phyloP scores from a whole-genome alignment of 2,329 filamentous ascomycete genomes.

The Alternaria tenuissima region DNA sequence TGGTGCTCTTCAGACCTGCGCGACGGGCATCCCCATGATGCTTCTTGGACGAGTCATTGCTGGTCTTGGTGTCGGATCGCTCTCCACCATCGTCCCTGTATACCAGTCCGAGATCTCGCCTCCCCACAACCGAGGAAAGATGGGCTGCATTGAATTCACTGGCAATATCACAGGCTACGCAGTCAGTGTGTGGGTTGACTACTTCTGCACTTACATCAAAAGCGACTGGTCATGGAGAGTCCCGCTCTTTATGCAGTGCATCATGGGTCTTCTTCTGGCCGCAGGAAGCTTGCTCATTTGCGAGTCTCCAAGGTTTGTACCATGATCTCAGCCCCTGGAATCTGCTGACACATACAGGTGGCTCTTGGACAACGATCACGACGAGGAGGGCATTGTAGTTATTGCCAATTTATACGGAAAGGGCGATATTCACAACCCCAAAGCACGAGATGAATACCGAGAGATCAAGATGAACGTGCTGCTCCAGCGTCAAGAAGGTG shows the following conservation, averaged over 20 bases:
- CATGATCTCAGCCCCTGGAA: neutral
- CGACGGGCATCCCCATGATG: constrained; percentile 90
- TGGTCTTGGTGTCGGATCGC: constrained; percentile 60
- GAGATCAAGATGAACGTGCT: constrained; percentile 99
- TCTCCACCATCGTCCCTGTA: constrained; percentile 62
- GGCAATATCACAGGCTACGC: constrained; percentile 97
- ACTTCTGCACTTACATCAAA: constrained; percentile 91
- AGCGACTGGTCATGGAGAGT: constrained; percentile 89
- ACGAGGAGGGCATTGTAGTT: constrained; percentile 97
- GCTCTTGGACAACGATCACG: constrained; percentile 96
- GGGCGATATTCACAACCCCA: constrained; percentile 91
- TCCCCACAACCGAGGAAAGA: constrained; percentile 91
- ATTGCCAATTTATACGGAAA: constrained; percentile 97
- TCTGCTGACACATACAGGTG: constrained; percentile 66
- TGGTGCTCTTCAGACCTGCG: constrained; percentile 83
- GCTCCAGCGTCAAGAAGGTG: constrained; percentile 91
- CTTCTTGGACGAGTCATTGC: constrained; percentile 60
- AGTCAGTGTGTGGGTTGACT: constrained; percentile 98
- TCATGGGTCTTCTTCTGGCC: constrained; percentile 89
- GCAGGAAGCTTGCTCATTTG: constrained; percentile 91
- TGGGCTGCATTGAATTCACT: constrained; percentile 97
- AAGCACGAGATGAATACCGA: constrained; percentile 93
- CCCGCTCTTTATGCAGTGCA: constrained; percentile 88
- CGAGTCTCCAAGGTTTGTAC: constrained; percentile 86
- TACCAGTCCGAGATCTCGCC: constrained; percentile 73